phyloP scores from a whole-genome alignment of 1,284 basidiomycete genomes.

The Pisolithus thermaeus region DNA sequence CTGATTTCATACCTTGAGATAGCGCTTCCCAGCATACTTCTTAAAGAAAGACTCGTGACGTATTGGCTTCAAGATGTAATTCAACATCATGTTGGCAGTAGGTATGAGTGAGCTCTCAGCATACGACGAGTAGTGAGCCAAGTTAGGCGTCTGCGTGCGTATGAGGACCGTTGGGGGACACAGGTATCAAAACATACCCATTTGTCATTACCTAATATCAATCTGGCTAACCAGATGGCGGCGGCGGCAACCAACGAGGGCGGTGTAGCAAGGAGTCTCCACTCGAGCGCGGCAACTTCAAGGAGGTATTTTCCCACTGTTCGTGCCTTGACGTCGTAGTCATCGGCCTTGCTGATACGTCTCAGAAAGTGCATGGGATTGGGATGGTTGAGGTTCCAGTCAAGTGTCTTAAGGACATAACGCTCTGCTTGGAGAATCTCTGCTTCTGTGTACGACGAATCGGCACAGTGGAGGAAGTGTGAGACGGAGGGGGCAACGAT shows the following conservation, averaged over 20 bases:
- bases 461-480: constrained; percentile 87
- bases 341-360: constrained; percentile 92
- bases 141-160: constrained; percentile 63
- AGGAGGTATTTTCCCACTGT: constrained; percentile 92
- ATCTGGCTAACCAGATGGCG: constrained; percentile 85
- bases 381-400: constrained; percentile 90
- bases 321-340: constrained; percentile 87
- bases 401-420: constrained; percentile 87
- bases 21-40: constrained; percentile 83
- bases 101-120: constrained; percentile 80
- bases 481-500: constrained; percentile 86
- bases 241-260: constrained; percentile 88
- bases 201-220: constrained; percentile 76
- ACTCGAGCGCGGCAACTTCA: constrained; percentile 88
- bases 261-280: constrained; percentile 74
- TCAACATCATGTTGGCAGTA: constrained; percentile 89
- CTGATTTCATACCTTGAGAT: constrained; percentile 59
- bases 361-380: constrained; percentile 93
- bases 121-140: constrained; percentile 92
- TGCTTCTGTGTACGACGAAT: constrained; percentile 78
- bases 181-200: constrained; percentile 60
- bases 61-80: constrained; percentile 78
- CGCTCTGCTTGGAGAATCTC: constrained; percentile 94
- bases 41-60: constrained; percentile 74
- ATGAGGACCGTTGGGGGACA: neutral